These are phyloP conservation scores for Cymbopogon flexuosus DNA, from an alignment of 202 grass and related monocot genomes.

Conservation along the genomic window DNA sequence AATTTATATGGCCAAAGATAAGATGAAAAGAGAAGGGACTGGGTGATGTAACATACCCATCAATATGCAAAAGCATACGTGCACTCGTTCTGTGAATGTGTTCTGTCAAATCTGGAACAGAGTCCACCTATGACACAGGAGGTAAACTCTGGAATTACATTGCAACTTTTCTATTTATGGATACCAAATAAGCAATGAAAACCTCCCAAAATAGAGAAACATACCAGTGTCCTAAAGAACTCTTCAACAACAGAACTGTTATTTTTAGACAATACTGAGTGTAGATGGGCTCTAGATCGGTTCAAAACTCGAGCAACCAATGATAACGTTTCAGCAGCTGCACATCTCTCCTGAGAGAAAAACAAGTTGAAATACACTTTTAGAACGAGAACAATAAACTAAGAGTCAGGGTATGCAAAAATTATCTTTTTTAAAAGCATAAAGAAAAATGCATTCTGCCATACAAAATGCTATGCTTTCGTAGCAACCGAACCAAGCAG, in stretches of 20 bases:
- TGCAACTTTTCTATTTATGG: slow-evolving; percentile 1
- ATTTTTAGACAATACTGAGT: slow-evolving; percentile 63
- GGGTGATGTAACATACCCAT: slow-evolving; percentile 56
- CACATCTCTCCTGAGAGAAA: slow-evolving; percentile 71
- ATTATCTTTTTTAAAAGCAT: background rate
- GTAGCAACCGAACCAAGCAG: background rate
- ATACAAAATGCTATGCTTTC: background rate
- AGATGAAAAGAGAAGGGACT: background rate
- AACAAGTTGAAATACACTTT: background rate
- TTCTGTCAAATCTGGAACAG: slow-evolving; percentile 81
- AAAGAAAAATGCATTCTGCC: background rate
- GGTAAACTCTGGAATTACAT: slow-evolving; percentile 12
- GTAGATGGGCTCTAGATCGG: slow-evolving; percentile 79
- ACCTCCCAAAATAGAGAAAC: slow-evolving; percentile 20
- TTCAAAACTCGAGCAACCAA: slow-evolving; percentile 86
- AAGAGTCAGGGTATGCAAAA: background rate
- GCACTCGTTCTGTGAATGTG: slow-evolving; percentile 95
- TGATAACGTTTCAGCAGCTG: slow-evolving; percentile 82
- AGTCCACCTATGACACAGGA: slow-evolving; percentile 67
- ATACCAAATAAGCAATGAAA: slow-evolving; percentile 17
- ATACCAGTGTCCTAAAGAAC: slow-evolving; percentile 79
- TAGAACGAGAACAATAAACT: slow-evolving; percentile 21
- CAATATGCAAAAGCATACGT: slow-evolving; percentile 91
- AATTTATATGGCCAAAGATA: background rate
- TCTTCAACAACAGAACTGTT: slow-evolving; percentile 74